Evolutionary conservation across 176 grass and related monocot genomes (phyloP), one percentile per base, ranked within the genome.

Genomic region (Zoysia pacifica): DNA sequence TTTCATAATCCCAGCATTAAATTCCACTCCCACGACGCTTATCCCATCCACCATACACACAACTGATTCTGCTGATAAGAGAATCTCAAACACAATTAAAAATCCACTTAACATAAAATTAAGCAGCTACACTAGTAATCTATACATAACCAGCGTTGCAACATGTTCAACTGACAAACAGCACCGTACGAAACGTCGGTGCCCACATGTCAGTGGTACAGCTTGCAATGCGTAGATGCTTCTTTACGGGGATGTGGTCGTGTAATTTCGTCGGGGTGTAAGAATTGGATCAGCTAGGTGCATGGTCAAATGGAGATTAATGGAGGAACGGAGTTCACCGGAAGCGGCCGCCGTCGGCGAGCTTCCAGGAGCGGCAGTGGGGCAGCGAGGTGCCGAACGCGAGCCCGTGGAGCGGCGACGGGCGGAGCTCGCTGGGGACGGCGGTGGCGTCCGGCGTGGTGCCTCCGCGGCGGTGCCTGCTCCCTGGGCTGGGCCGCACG

Each of bases 361-460:
- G 84, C 81, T 94, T 97, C 80, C 88, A 86, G 74, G 95, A 97
- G 43, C 95, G 80, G 78, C 89, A 89, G 70, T 92, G 90, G 38
- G 58, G 67, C 6, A 97, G 85, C 1, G 87, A 83, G 36, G 83
- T 47, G 7, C 65, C 68, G 72, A 84, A 18, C 48, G 75, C 38
- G 61, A 76, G 89, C 0, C 74, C 82, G 59, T 90, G 94, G 69
- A 94, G 87, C 5, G 72, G 84, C 7, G 94, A 90, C 36, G 89
- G 53, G 35, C 76, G 84, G 53, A 94, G 91, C 7, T 97, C 87
- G 67, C 76, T 65, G n/a, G 82, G 62, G 79, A 90, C 61, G 15
- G 68, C 41, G 49, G 72, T 13, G 40, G 60, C 82, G 51, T 64
- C 79, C 66, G 37, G 65, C 9, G 18, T 41, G 47, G 36, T 53